Conservation (phyloP, 345 rosid species). For the Heritiera fomes region DNA sequence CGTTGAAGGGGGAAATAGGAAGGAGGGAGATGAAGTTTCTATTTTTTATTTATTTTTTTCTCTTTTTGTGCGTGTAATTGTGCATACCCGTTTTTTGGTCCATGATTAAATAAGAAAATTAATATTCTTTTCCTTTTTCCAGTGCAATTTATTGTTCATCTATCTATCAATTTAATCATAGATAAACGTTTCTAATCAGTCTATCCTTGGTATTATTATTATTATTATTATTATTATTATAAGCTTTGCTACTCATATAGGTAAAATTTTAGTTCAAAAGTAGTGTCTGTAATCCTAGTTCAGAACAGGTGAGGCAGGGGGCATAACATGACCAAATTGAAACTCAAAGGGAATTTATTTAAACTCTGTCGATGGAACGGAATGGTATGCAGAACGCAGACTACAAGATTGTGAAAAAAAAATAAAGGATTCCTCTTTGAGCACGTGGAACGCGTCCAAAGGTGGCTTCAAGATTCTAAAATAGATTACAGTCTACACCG, state of each 20-base stretch:
- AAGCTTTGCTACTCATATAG: no score
- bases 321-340: no score
- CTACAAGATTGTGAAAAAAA: no score
- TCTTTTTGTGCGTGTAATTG: slow-evolving; percentile 22
- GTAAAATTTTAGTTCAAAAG: no score
- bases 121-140: background rate
- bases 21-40: background rate
- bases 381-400: background rate
- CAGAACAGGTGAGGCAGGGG: no score
- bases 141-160: background rate
- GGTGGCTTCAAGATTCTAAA: no score
- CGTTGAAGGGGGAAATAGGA: slow-evolving; percentile 10
- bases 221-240: no score
- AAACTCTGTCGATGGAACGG: background rate
- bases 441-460: no score
- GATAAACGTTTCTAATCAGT: background rate
- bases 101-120: slow-evolving; percentile 25
- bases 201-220: no score
- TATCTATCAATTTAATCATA: background rate
- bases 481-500: no score
- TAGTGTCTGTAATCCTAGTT: no score
- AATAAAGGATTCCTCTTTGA: no score
- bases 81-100: slow-evolving; percentile 6
- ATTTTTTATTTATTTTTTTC: background rate
- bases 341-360: background rate